Evolutionary conservation across 208 protist genomes (phyloP).

Genomic region (Acanthamoeba triangularis): DNA sequence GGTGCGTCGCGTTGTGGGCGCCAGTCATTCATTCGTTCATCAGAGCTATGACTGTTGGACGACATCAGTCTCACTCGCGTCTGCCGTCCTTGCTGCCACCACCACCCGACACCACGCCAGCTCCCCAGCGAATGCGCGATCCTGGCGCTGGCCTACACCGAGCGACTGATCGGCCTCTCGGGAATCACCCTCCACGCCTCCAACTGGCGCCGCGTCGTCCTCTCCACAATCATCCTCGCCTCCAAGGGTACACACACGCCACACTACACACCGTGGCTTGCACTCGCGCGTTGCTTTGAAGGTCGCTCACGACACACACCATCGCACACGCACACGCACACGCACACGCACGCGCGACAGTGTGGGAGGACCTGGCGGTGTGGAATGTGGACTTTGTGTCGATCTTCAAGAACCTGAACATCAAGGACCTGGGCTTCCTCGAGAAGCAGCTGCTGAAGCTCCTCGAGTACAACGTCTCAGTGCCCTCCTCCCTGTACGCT

Average conservation of each 20-base stretch:
- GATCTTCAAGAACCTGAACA: constrained; percentile 68
- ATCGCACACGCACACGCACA: too few species aligned
- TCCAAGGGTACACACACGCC: constrained; percentile 66
- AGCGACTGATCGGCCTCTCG: constrained; percentile 45
- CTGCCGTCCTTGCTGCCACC: neutral
- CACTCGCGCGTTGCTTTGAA: too few species aligned
- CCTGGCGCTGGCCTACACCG: constrained; percentile 61
- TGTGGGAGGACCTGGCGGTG: constrained; percentile 77
- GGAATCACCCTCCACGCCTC: constrained; percentile 75
- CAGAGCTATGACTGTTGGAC: too few species aligned
- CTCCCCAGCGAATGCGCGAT: constrained; percentile 72
- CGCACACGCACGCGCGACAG: neutral
- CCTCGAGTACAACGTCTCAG: constrained; percentile 69
- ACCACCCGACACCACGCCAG: neutral
- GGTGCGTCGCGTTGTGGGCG: neutral
- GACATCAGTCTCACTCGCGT: too few species aligned
- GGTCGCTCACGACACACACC: too few species aligned
- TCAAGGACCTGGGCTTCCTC: constrained; percentile 71
- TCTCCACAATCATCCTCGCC: constrained; percentile 72
- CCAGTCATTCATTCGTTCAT: neutral
- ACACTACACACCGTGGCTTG: too few species aligned
- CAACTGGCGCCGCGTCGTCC: constrained; percentile 73
- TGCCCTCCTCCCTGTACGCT: constrained; percentile 59
- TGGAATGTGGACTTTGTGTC: constrained; percentile 79
- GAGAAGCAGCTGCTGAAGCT: constrained; percentile 78